Evolutionary conservation across 2,329 filamentous ascomycete genomes (phyloP).

Genomic region (Verticillium nubilum): DNA sequence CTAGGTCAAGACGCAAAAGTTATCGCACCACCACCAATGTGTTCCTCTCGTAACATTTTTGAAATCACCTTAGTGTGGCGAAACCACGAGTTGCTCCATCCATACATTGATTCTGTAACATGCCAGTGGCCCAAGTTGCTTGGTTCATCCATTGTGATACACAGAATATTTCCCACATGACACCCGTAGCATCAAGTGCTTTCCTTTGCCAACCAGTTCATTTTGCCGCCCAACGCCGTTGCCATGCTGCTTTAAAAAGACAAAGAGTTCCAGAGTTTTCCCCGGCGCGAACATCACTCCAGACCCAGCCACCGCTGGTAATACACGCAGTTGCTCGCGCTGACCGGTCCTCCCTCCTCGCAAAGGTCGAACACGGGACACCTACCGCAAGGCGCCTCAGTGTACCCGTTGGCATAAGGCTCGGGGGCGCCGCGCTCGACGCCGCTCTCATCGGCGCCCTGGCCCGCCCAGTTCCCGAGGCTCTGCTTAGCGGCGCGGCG

Average conservation of each 20-base stretch:
- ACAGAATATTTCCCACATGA: neutral
- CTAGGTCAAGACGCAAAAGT: neutral
- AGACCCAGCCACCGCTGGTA: conserved; percentile 75
- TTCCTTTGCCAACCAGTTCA: neutral
- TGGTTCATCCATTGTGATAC: neutral
- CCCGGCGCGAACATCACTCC: conserved; percentile 21
- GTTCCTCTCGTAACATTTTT: too few species aligned
- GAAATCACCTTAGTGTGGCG: too few species aligned
- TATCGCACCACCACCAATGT: neutral
- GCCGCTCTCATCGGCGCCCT: conserved; percentile 22
- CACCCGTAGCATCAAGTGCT: neutral
- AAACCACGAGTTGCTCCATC: too few species aligned
- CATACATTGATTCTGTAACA: neutral
- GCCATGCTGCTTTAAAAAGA: neutral
- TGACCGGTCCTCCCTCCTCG: conserved; percentile 84
- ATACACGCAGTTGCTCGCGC: conserved; percentile 85
- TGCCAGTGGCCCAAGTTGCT: neutral
- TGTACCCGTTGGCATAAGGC: conserved; percentile 63
- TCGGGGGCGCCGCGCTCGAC: conserved; percentile 32
- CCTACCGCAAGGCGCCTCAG: conserved; percentile 81
- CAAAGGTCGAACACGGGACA: conserved; percentile 94
- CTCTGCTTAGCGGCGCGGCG: conserved; percentile 42
- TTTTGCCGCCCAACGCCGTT: neutral
- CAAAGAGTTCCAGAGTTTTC: neutral
- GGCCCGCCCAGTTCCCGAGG: conserved; percentile 29